A percentile compares a stretch with the other conserved stretches of the same genome.
Evolutionary conservation across 345 rosid genomes (phyloP).

Genomic region (Eucalyptus fibrosa): DNA sequence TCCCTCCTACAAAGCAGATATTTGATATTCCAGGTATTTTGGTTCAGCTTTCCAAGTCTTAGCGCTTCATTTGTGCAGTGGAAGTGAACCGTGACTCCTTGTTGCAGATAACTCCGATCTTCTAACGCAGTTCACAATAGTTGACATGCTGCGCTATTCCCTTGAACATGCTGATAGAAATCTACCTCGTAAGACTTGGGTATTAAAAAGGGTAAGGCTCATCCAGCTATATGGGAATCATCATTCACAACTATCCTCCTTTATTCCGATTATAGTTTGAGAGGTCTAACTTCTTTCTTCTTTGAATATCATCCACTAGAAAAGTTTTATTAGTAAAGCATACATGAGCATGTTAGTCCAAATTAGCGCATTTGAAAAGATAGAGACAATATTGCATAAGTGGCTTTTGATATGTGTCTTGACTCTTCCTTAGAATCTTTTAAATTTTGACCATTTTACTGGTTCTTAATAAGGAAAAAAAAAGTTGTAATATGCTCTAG

Average conservation of each 20-base stretch:
- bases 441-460: not conserved
- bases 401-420: not conserved
- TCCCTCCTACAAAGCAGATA: slow-evolving; percentile 58
- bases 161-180: slow-evolving; percentile 77
- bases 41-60: not conserved
- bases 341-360: not conserved
- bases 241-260: not conserved
- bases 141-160: slow-evolving; percentile 56
- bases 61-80: not conserved
- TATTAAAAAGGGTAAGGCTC: slow-evolving; percentile 22
- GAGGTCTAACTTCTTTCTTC: not conserved
- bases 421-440: not conserved
- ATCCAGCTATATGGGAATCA: not conserved
- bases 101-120: slow-evolving; percentile 39
- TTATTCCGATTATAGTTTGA: not conserved
- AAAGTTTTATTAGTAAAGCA: not conserved
- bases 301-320: not conserved
- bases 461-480: not conserved
- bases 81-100: not conserved
- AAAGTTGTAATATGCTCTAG: not conserved
- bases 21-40: slow-evolving; percentile 78
- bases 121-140: slow-evolving; percentile 31
- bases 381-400: not conserved
- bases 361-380: not conserved
- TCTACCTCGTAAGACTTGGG: slow-evolving; percentile 25